Evolutionary conservation across 192 early-diverging fungal species (phyloP), one percentile per base, ranked within the genome.

Genomic region (Endogone sp.): DNA sequence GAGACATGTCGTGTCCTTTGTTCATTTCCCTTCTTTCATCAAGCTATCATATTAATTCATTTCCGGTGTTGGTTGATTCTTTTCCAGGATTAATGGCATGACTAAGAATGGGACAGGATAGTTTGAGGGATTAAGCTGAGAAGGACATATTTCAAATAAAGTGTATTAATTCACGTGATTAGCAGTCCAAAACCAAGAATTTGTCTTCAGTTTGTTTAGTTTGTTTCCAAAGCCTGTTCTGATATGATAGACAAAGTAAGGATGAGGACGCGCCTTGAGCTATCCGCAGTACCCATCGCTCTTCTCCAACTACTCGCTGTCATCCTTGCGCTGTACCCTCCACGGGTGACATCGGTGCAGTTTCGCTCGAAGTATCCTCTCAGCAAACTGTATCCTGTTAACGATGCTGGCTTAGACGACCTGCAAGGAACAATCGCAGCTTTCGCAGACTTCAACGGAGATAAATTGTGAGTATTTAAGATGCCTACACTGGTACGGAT

Each of bases 391-490:
- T 88, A 90, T 74, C 79, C 82, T 54, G 82, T 90, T 2, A 77
- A 77, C 25, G 24, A 80, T 57, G 79, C 90, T 29, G 89, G 88
- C 26, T 77, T 95, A 1, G 80, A 83, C 31, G 74, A 81, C 23
- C 70, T 94, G 32, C 79, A 86, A 28, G 93, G 92, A 24, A 87
- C 88, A 8, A 87, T 94, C 10, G 87, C 86, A 28, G 94, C 93
- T 2, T 94, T 94, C 82, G 93, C 86, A 4, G 94, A 96, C 75
- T 92, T 94, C 29, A 91, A 93, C 77, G 85, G 84, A 16, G 92
- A 92, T 75, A 93, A 93, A 74, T 88, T 79, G 81, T 91, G 80
- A 67, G 72, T 31, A 25, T 28, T 29, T 16, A 16, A 4, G 13
- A 49, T 11, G 13, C 22, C 20, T 60, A n/a, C n/a, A n/a, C n/a